Evolutionary conservation across 768 basidiomycete genomes (phyloP).

Genomic region (Termitomyces sp.): DNA sequence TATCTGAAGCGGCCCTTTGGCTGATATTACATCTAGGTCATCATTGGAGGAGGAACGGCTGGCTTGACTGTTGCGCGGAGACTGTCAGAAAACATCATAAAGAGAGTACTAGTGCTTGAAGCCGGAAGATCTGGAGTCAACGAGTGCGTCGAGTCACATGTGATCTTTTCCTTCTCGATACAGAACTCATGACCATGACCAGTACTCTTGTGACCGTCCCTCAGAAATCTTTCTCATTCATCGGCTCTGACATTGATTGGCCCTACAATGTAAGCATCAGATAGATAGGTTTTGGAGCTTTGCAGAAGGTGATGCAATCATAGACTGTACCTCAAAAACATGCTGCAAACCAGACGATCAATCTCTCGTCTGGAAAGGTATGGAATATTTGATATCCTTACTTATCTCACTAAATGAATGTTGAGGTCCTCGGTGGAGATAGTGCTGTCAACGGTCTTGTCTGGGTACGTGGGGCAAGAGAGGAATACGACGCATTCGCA

Average conservation of each 20-base stretch:
- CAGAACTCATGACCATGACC: not conserved
- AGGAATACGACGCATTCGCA: conserved; percentile 25
- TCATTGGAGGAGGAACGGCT: conserved; percentile 29
- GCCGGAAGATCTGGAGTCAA: not conserved
- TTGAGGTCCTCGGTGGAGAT: conserved; percentile 29
- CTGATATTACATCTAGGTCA: conserved; percentile 11
- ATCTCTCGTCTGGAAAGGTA: conserved; percentile 24
- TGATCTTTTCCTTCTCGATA: not conserved
- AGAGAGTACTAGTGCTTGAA: not conserved
- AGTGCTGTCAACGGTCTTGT: conserved; percentile 30
- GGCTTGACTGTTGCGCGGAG: conserved; percentile 25
- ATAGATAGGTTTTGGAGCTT: not conserved
- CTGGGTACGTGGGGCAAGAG: conserved; percentile 25
- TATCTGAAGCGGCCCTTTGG: not conserved
- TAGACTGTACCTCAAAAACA: conserved; percentile 16
- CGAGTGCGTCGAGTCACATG: not conserved
- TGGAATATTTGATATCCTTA: not conserved
- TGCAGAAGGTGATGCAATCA: not conserved
- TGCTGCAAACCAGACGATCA: conserved; percentile 17
- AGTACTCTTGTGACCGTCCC: conserved; percentile 24
- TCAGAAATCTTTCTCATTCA: conserved; percentile 20
- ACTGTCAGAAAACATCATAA: not conserved
- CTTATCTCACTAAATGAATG: not conserved
- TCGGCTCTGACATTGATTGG: conserved; percentile 24
- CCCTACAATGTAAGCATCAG: conserved; percentile 16